Evolutionary conservation across 2,329 filamentous ascomycete species (phyloP), one percentile per base, ranked within the genome.

Genomic region (Colletotrichum tanaceti): DNA sequence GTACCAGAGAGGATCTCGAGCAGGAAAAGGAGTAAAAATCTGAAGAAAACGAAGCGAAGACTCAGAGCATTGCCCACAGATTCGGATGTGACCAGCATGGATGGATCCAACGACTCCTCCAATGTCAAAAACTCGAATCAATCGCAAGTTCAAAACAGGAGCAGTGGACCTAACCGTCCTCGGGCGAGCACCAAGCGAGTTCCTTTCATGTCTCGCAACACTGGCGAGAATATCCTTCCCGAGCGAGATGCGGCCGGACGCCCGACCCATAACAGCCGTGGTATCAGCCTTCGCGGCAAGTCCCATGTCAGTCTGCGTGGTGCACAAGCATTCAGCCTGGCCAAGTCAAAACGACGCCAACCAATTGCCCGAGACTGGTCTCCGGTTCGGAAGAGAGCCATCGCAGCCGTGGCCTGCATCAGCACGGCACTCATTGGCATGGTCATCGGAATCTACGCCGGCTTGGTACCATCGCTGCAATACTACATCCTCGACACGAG

Each of bases 381-480:
- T 14, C 82, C 84, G 9, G 76, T 79, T 22, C 87, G 90, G 71
- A 95, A 94, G 77, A 82, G 90, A 68, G 87, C 91, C 69, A 86
- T 89, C 28, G 92, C 92, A 4, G 78, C 84, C 4, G 87, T 93
- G 66, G 89, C 91, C 11, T 94, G 92, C 75, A 80, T 91, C 72
- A 93, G 91, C 73, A 93, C 91, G 6, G 88, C 90, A 16, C 81
- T 93, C 62, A 83, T 94, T 53, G 92, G 92, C 0, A 80, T 92
- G 32, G 82, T 93, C 24, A 81, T 93, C 65, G 92, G 92, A 0
- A 91, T 94, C 24, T 95, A 94, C 75, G 90, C 91, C 63, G 92
- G 92, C 3, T 86, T 93, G 72, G 91, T 93, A 0, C 91, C 92
- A n/a, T 87, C 89, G 4, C 92, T 94, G 32, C 91, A 94, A 75